These are phyloP conservation scores for Medicago lupulina DNA, from an alignment of 306 rosid genomes.

Conservation along the genomic window DNA sequence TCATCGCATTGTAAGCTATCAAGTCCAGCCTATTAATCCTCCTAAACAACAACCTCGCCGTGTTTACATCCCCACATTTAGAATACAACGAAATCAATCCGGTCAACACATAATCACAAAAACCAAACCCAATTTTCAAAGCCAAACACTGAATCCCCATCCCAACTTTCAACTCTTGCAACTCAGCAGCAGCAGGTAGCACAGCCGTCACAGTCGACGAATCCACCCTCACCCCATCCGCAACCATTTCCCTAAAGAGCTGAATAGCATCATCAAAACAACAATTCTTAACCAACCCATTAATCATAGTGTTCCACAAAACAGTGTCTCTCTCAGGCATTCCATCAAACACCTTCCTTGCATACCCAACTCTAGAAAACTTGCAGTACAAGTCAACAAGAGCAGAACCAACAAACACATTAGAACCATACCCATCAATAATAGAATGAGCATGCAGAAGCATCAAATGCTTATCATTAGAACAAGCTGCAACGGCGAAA, in stretches of 20 bases:
- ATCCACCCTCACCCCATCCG: slow-evolving; percentile 53
- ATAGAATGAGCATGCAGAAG: slow-evolving; percentile 70
- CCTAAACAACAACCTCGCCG: slow-evolving; percentile 67
- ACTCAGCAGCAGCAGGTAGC: slow-evolving; percentile 82
- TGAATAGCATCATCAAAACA: slow-evolving; percentile 54
- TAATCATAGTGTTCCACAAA: slow-evolving; percentile 82
- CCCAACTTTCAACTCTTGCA: slow-evolving; percentile 68
- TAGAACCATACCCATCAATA: slow-evolving; percentile 66
- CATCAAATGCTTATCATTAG: slow-evolving; percentile 54
- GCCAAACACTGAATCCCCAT: slow-evolving; percentile 74
- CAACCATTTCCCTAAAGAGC: slow-evolving; percentile 66
- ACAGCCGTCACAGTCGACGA: slow-evolving; percentile 66
- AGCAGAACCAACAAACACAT: slow-evolving; percentile 71
- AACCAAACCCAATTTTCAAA: slow-evolving; percentile 68
- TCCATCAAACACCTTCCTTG: slow-evolving; percentile 84
- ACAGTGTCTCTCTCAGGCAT: slow-evolving; percentile 70
- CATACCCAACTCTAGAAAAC: slow-evolving; percentile 59
- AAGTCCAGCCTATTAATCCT: slow-evolving; percentile 67
- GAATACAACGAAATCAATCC: slow-evolving; percentile 87
- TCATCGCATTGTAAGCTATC: slow-evolving; percentile 83
- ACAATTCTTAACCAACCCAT: slow-evolving; percentile 73
- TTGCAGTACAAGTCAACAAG: slow-evolving; percentile 69
- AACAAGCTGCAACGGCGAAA: slow-evolving; percentile 64
- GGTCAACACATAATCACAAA: slow-evolving; percentile 64
- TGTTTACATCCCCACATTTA: slow-evolving; percentile 65